These are phyloP conservation scores for Penicillium alfredii DNA, from an alignment of 495 filamentous ascomycete species.

Conservation along the genomic window DNA sequence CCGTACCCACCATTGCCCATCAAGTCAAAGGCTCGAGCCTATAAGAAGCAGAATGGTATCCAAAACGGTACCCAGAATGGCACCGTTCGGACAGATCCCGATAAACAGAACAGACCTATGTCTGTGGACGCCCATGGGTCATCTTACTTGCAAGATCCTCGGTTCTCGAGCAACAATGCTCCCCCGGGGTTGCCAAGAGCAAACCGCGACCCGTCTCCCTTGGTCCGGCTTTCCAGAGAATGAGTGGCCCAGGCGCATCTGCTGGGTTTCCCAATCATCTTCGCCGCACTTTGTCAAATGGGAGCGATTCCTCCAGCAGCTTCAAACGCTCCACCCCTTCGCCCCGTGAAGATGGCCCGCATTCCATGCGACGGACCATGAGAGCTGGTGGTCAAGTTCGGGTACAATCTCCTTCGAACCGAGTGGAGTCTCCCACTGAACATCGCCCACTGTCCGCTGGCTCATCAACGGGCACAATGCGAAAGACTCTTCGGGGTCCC, in stretches of 20 bases:
- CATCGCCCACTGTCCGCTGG: slow-evolving; percentile 30
- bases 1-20: slow-evolving; percentile 15
- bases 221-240: slow-evolving; percentile 17
- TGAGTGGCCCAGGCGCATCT: neutral
- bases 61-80: no score
- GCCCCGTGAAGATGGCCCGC: slow-evolving; percentile 28
- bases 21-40: slow-evolving; percentile 4
- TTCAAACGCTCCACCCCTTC: slow-evolving; percentile 48
- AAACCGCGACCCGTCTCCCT: slow-evolving; percentile 25
- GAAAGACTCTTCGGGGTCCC: slow-evolving; percentile 46
- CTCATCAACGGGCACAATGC: slow-evolving; percentile 33
- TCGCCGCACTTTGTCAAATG: slow-evolving; percentile 39
- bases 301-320: slow-evolving; percentile 57
- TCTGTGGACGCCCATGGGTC: slow-evolving; percentile 17
- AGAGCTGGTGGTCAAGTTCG: slow-evolving; percentile 27
- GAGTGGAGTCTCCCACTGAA: slow-evolving; percentile 26
- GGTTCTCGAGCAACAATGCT: slow-evolving; percentile 5
- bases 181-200: slow-evolving; percentile 6
- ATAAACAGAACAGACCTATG: slow-evolving; percentile 17
- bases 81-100: slow-evolving; percentile 8
- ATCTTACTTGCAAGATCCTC: slow-evolving; percentile 11
- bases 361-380: slow-evolving; percentile 53
- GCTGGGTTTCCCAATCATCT: slow-evolving; percentile 10
- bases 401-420: slow-evolving; percentile 22
- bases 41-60: slow-evolving; percentile 5